Conservation (phyloP, 2,329 filamentous ascomycete genomes). For the Verticillium dahliae region DNA sequence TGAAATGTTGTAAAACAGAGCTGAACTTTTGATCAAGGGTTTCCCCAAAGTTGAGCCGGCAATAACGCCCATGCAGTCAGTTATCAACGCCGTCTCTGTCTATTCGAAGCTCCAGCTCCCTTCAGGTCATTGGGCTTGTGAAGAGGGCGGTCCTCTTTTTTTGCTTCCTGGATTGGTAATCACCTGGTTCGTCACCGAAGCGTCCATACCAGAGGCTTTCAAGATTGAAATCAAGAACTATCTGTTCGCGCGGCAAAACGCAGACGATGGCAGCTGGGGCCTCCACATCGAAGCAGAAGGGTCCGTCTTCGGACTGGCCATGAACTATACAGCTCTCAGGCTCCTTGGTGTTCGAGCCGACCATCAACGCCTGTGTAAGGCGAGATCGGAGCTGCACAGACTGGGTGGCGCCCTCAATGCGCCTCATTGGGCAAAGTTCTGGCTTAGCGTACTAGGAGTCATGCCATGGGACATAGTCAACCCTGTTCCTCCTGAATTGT, state of each 20-base stretch:
- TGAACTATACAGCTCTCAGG: constrained; percentile 81
- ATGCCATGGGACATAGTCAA: constrained; percentile 90
- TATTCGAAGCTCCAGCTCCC: constrained; percentile 85
- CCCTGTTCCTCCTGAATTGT: constrained; percentile 86
- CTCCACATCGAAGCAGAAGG: constrained; percentile 92
- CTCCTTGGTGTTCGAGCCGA: constrained; percentile 79
- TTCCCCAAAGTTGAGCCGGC: constrained; percentile 66
- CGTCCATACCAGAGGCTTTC: constrained; percentile 72
- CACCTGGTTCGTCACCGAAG: constrained; percentile 83
- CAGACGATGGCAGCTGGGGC: constrained; percentile 93
- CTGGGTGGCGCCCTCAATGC: constrained; percentile 77
- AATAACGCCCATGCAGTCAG: constrained; percentile 67
- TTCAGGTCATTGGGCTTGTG: constrained; percentile 91
- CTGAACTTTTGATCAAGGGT: constrained; percentile 40
- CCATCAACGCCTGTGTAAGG: constrained; percentile 78
- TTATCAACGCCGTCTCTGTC: constrained; percentile 77
- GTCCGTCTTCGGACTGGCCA: constrained; percentile 78
- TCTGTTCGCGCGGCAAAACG: constrained; percentile 75
- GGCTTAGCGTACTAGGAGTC: constrained; percentile 79
- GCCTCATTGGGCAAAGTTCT: constrained; percentile 97
- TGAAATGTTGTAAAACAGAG: neutral
- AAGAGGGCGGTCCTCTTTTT: constrained; percentile 98
- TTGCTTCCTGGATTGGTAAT: constrained; percentile 80
- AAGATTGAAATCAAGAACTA: constrained; percentile 90
- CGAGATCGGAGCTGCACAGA: constrained; percentile 73